phyloP scores from a whole-genome alignment of 495 filamentous ascomycete species.

The Aspergillus indologenus region DNA sequence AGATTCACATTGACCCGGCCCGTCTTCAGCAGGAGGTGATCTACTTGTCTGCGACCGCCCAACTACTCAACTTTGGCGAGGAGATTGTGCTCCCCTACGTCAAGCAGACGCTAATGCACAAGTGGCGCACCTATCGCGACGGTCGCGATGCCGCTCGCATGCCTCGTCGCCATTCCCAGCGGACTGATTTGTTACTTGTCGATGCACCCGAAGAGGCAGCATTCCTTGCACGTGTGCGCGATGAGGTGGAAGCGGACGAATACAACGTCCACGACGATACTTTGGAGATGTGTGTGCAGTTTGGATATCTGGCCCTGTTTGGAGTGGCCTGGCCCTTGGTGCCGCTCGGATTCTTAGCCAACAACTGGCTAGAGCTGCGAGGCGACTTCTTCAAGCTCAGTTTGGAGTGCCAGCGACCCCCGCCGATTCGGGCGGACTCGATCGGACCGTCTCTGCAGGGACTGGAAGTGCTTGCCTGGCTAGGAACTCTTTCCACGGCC shows the following conservation, averaged over 20 bases:
- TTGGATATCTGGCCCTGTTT: slow-evolving; percentile 82
- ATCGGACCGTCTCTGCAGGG: slow-evolving; percentile 90
- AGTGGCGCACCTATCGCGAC: slow-evolving; percentile 38
- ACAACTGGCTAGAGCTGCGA: slow-evolving; percentile 93
- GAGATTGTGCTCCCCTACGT: slow-evolving; percentile 82
- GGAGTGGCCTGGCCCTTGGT: slow-evolving; percentile 90
- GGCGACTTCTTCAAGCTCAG: slow-evolving; percentile 93
- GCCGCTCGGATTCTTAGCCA: slow-evolving; percentile 79
- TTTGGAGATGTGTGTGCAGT: slow-evolving; percentile 47
- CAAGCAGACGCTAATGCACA: slow-evolving; percentile 55
- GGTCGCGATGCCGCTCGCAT: slow-evolving; percentile 16
- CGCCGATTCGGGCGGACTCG: slow-evolving; percentile 82
- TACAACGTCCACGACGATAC: slow-evolving; percentile 70
- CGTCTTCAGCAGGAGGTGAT: slow-evolving; percentile 88
- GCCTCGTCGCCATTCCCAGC: slow-evolving; percentile 25
- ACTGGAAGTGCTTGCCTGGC: slow-evolving; percentile 83
- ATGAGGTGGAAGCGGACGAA: slow-evolving; percentile 73
- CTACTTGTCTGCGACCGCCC: slow-evolving; percentile 90
- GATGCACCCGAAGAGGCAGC: slow-evolving; percentile 66
- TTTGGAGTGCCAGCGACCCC: slow-evolving; percentile 79
- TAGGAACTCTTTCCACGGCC: slow-evolving; percentile 79
- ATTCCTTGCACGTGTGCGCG: slow-evolving; percentile 74
- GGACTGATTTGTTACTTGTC: slow-evolving; percentile 30
- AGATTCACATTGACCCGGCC: slow-evolving; percentile 74
- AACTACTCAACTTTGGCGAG: slow-evolving; percentile 81